phyloP scores from a whole-genome alignment of 2,329 filamentous ascomycete species.

The Alternaria viburni region DNA sequence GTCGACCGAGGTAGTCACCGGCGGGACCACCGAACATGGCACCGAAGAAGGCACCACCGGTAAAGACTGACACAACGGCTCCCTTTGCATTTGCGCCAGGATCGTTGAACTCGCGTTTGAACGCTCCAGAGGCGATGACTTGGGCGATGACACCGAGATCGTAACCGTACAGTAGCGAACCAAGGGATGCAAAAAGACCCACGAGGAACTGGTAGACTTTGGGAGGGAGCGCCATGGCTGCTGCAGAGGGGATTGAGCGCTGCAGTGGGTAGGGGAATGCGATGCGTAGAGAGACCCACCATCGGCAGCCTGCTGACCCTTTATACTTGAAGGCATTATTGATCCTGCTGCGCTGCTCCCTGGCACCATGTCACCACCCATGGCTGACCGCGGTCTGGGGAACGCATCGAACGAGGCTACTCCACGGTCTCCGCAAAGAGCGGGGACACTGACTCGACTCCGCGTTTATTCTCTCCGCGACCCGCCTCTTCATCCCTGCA shows the following conservation, averaged over 20 bases:
- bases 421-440: constrained; percentile 27
- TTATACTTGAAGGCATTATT: constrained; percentile 25
- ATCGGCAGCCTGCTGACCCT: constrained; percentile 10
- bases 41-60: constrained; percentile 75
- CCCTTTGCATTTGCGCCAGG: constrained; percentile 59
- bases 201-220: constrained; percentile 68
- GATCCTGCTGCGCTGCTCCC: not conserved
- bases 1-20: constrained; percentile 71
- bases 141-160: constrained; percentile 67
- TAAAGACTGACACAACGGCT: constrained; percentile 79
- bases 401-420: constrained; percentile 13
- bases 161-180: constrained; percentile 65
- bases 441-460: constrained; percentile 19
- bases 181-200: constrained; percentile 64
- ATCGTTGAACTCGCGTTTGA: constrained; percentile 48
- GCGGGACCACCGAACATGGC: constrained; percentile 67
- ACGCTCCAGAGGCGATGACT: constrained; percentile 57
- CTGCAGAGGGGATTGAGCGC: constrained; percentile 7
- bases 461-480: constrained; percentile 19
- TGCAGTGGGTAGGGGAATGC: constrained; percentile 12
- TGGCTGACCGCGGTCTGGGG: constrained; percentile 15
- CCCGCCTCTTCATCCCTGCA: constrained; percentile 10
- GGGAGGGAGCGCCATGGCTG: constrained; percentile 61
- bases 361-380: constrained; percentile 1
- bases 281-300: constrained; percentile 11